These are phyloP conservation scores for Podospora fimiseda DNA, from an alignment of 495 filamentous ascomycete species.

Conservation along the genomic window DNA sequence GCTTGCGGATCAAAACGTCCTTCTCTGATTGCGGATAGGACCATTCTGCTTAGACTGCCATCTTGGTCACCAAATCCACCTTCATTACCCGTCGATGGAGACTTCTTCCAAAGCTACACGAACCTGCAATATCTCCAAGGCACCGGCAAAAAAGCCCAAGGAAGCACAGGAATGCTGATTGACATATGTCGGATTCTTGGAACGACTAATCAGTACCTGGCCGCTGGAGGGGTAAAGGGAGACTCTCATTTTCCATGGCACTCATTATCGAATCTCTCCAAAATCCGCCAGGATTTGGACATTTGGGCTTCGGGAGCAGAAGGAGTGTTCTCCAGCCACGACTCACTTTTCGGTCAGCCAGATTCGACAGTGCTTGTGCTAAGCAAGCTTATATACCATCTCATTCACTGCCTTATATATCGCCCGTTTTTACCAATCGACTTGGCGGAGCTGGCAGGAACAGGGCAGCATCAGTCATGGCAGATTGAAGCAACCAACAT, in stretches of 20 bases:
- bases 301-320: constrained; percentile 77
- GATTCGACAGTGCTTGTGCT: constrained; percentile 73
- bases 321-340: constrained; percentile 68
- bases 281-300: constrained; percentile 78
- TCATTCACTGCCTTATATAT: constrained; percentile 79
- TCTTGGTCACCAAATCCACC: constrained; percentile 55
- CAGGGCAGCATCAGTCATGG: constrained; percentile 82
- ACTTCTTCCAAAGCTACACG: constrained; percentile 67
- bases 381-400: constrained; percentile 77
- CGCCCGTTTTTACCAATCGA: constrained; percentile 80
- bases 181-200: constrained; percentile 77
- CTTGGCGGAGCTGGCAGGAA: constrained; percentile 67
- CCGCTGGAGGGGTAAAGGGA: constrained; percentile 77
- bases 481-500: constrained; percentile 82
- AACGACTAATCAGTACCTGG: constrained; percentile 76
- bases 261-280: constrained; percentile 72
- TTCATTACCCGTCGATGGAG: constrained; percentile 58
- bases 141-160: constrained; percentile 58
- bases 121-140: constrained; percentile 64
- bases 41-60: constrained; percentile 64
- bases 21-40: constrained; percentile 67
- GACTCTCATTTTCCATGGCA: constrained; percentile 90
- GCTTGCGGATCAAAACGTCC: constrained; percentile 73
- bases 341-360: constrained; percentile 65
- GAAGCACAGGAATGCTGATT: constrained; percentile 66